Evolutionary conservation across 2,329 filamentous ascomycete genomes (phyloP).

Genomic region (Emericellopsis cladophorae): DNA sequence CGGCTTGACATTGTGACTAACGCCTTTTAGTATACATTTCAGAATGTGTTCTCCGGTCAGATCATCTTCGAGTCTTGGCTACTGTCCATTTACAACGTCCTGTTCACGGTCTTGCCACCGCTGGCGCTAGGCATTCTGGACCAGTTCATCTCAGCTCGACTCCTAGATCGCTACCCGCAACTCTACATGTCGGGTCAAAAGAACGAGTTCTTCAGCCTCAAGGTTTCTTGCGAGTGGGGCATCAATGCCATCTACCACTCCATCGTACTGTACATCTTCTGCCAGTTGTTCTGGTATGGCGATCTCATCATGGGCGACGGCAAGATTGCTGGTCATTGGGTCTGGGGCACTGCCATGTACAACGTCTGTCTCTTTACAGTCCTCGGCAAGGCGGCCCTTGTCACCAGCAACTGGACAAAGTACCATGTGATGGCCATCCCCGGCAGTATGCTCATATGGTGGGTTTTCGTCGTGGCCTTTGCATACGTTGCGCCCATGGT

Average conservation of each 20-base stretch:
- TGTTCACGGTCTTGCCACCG: conserved; percentile 89
- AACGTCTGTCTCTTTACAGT: conserved; percentile 89
- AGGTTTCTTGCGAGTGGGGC: conserved; percentile 89
- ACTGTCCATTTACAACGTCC: conserved; percentile 97
- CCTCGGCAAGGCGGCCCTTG: conserved; percentile 83
- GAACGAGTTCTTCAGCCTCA: conserved; percentile 85
- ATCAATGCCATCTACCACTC: conserved; percentile 93
- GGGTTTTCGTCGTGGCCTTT: conserved; percentile 80
- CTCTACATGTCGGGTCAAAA: conserved; percentile 88
- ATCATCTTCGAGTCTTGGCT: conserved; percentile 99
- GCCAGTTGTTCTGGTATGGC: conserved; percentile 66
- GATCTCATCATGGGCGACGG: conserved; percentile 73
- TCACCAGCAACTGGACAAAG: conserved; percentile 98
- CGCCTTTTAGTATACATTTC: conserved; percentile 67
- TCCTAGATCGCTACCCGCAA: conserved; percentile 92
- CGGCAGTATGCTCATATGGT: conserved; percentile 84
- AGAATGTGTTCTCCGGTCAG: conserved; percentile 94
- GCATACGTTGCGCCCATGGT: conserved; percentile 74
- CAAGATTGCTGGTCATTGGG: conserved; percentile 82
- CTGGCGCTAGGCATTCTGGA: conserved; percentile 94
- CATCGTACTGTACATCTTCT: conserved; percentile 78
- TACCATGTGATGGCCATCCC: conserved; percentile 94
- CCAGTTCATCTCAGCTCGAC: conserved; percentile 88
- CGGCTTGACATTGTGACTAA: conserved; percentile 10
- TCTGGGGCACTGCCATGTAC: conserved; percentile 94